These are phyloP conservation scores for Stemphylium beticola DNA, from an alignment of 2,329 filamentous ascomycete genomes.

Conservation along the genomic window DNA sequence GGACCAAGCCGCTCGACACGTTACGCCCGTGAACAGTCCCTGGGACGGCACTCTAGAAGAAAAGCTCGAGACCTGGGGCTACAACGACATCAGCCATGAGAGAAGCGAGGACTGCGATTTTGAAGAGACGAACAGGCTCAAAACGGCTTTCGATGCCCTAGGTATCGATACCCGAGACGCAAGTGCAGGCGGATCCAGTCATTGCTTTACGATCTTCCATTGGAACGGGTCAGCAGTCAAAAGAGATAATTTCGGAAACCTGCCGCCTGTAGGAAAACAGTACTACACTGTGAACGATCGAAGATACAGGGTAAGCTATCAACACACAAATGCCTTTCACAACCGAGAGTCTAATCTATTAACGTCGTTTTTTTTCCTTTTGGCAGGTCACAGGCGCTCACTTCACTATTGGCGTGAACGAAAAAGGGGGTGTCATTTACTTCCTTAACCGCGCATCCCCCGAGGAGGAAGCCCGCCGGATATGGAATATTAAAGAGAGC, in stretches of 20 bases:
- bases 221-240: neutral
- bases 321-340: too few species aligned
- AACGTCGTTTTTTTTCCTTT: neutral
- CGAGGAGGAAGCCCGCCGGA: neutral
- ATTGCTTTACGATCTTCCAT: neutral
- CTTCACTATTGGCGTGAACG: neutral
- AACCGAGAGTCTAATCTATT: neutral
- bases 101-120: neutral
- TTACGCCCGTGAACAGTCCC: neutral
- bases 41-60: neutral
- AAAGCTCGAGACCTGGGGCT: neutral
- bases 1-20: neutral
- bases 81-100: neutral
- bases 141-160: neutral
- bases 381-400: neutral
- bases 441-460: slow-evolving; percentile 1
- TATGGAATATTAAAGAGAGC: neutral
- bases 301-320: neutral
- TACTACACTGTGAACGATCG: neutral
- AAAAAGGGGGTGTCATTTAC: neutral
- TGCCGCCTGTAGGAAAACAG: neutral
- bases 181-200: neutral
- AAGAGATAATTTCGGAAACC: neutral
- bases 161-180: neutral
- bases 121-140: neutral